Evolutionary conservation across 176 grass and related monocot genomes (phyloP), one percentile per base, ranked within the genome.

Genomic region (Urochloa ruziziensis): DNA sequence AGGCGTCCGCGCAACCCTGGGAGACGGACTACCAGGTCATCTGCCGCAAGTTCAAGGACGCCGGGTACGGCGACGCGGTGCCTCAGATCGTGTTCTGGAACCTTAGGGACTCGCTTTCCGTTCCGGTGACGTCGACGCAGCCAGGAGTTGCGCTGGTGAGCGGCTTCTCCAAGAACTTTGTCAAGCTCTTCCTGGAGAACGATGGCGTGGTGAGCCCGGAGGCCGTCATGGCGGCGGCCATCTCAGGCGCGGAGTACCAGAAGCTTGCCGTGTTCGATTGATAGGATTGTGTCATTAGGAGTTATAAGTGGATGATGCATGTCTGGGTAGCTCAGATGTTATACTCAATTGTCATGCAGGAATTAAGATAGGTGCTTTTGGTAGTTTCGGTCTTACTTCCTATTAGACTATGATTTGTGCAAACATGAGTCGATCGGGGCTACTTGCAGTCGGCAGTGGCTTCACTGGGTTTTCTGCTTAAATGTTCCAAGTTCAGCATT

Each of bases 61-160:
- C 44, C 10, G 80, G 85, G 19, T 91, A 91, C 23, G 80, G 84
- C 28, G 37, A 75, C 74, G 65, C 49, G 16, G 74, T 91, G 51
- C 85, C 85, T 29, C 80, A 91, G 74, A 73, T 91, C 18, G 80
- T 91, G 80, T 84, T 84, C 70, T 91, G 85, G 88, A 91, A 91
- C 68, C 70, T 91, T 19, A 39, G 74, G 48, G 89, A 81, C 40
- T 82, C 89, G 25, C 24, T 21, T 25, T 77, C 81, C 3, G 64
- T 51, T 57, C 89, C 89, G 8, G 85, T 85, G 58, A 70, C 62
- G 21, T 71, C 89, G 0, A 77, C 52, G 6, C 73, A 87, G 70
- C 80, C 80, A 1, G 82, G 81, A 30, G 81, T 85, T 10, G 85
- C 85, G 5, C 23, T 88, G 11, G 81, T 91, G 4, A 88, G 81